These are phyloP conservation scores for Rasamsonia emersonii DNA, from an alignment of 2,329 filamentous ascomycete genomes.

Conservation along the genomic window DNA sequence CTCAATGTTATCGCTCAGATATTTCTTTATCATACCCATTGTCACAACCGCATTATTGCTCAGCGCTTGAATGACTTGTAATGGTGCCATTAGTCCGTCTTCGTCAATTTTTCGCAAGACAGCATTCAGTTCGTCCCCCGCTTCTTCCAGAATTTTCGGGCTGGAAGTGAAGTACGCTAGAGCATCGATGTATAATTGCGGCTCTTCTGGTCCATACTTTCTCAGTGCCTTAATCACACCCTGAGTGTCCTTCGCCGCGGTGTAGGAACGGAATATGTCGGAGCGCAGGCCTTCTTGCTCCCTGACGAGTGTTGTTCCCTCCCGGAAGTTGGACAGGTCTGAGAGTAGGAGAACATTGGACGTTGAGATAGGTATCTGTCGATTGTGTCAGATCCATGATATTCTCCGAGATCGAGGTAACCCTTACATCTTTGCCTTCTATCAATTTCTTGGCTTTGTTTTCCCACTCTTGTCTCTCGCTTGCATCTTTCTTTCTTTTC, in stretches of 20 bases:
- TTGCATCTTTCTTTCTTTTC: constrained; percentile 58
- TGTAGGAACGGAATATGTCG: constrained; percentile 96
- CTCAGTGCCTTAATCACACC: constrained; percentile 82
- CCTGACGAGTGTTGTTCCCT: constrained; percentile 84
- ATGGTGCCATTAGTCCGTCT: constrained; percentile 85
- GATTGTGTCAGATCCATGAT: constrained; percentile 9
- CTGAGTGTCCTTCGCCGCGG: constrained; percentile 78
- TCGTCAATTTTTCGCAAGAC: constrained; percentile 81
- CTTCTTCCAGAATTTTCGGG: constrained; percentile 70
- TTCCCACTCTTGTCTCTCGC: constrained; percentile 73
- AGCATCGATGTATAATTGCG: constrained; percentile 84
- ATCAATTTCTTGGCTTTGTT: constrained; percentile 83
- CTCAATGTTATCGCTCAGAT: constrained; percentile 80
- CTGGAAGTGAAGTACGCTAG: constrained; percentile 90
- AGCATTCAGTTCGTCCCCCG: constrained; percentile 71
- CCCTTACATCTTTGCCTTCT: constrained; percentile 59
- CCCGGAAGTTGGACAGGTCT: constrained; percentile 79
- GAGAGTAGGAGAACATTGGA: constrained; percentile 91
- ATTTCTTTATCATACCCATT: constrained; percentile 95
- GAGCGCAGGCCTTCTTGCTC: constrained; percentile 87
- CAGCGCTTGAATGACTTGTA: constrained; percentile 93
- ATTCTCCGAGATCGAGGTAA: constrained; percentile 2
- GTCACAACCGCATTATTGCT: constrained; percentile 74
- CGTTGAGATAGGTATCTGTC: constrained; percentile 68
- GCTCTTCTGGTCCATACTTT: constrained; percentile 87